A percentile compares a stretch with the other conserved stretches of the same genome.
Evolutionary conservation across 202 grass and related monocot genomes (phyloP).

Genomic region (Bolboschoenoplectus hybrid): DNA sequence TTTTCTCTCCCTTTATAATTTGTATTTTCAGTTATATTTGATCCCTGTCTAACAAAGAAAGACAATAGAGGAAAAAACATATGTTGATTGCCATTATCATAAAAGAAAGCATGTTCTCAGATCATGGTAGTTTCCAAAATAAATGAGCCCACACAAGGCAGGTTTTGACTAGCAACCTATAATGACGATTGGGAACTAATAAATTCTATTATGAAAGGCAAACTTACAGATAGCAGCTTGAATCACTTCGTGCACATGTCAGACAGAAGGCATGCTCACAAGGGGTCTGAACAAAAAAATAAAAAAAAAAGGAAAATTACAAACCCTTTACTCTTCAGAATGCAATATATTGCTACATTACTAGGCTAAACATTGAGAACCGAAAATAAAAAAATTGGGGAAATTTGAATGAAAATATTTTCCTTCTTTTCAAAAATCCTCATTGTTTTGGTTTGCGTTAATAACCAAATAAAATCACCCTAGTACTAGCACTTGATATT

Average conservation of each 20-base stretch:
- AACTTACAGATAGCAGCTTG: constrained; percentile 94
- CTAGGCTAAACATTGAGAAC: constrained; percentile 1
- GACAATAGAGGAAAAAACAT: neutral
- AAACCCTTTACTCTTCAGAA: neutral
- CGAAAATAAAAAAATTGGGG: neutral
- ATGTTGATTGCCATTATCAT: neutral
- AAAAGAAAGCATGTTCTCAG: neutral
- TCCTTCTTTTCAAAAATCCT: neutral
- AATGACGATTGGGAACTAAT: neutral
- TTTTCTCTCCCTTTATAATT: neutral
- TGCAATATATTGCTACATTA: constrained; percentile 15
- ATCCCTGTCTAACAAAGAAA: neutral
- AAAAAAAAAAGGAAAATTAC: neutral
- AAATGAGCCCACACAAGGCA: neutral
- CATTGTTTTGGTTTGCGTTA: neutral
- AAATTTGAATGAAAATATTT: constrained; percentile 11
- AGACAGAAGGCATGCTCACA: constrained; percentile 98
- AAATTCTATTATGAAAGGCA: constrained; percentile 20
- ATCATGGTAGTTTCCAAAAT: neutral
- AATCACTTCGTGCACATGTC: constrained; percentile 87
- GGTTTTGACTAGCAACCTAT: neutral
- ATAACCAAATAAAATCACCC: constrained; percentile 2
- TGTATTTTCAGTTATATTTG: neutral
- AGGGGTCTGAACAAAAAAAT: constrained; percentile 60
- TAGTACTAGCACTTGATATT: neutral